phyloP scores from a whole-genome alignment of 495 filamentous ascomycete species.

The Talaromyces wortmannii region DNA sequence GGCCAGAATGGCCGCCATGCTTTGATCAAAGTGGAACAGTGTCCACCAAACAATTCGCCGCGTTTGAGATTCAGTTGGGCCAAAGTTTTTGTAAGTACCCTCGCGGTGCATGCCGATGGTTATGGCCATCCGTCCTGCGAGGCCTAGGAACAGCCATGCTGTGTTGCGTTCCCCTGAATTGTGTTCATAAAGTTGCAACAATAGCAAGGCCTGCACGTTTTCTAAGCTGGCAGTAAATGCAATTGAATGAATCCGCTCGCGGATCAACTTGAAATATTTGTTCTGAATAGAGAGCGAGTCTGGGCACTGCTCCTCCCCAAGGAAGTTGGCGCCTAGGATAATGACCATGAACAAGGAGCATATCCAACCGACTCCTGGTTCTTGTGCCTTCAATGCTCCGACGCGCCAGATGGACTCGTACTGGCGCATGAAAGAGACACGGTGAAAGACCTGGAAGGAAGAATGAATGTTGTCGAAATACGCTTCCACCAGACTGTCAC shows the following conservation, averaged over 20 bases:
- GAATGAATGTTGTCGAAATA: conserved; percentile 37
- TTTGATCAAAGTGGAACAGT: conserved; percentile 36
- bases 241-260: neutral
- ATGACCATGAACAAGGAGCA: conserved; percentile 40
- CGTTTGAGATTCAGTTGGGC: conserved; percentile 28
- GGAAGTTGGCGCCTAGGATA: conserved; percentile 23
- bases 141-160: conserved; percentile 36
- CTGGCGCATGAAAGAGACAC: conserved; percentile 28
- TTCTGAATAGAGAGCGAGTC: neutral
- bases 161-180: conserved; percentile 32
- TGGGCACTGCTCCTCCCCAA: neutral
- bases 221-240: conserved; percentile 1
- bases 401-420: conserved; percentile 25
- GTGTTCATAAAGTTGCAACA: conserved; percentile 38
- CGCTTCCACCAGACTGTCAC: conserved; percentile 26
- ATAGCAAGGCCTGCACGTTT: conserved; percentile 37
- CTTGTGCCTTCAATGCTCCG: conserved; percentile 2
- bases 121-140: conserved; percentile 33
- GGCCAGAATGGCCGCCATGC: conserved; percentile 35
- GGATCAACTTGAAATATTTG: neutral
- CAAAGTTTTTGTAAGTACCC: conserved; percentile 24
- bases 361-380: conserved; percentile 30
- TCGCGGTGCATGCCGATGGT: conserved; percentile 42
- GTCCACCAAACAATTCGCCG: conserved; percentile 45
- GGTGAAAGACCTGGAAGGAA: conserved; percentile 37